Conservation (phyloP, 371 early-diverging fungal species). For the Mucor saturninus region DNA sequence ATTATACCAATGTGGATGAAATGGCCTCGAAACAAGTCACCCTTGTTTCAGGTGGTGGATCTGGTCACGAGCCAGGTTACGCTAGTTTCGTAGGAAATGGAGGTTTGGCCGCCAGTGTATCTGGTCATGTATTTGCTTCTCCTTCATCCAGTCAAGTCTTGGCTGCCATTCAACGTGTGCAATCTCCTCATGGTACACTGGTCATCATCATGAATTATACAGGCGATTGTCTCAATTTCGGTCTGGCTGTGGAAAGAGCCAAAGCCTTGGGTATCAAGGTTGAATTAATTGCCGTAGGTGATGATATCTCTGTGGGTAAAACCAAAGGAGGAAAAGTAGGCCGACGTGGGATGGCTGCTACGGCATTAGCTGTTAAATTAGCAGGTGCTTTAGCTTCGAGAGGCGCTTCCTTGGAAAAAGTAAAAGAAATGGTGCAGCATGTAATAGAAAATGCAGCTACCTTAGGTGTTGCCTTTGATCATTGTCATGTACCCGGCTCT, state of each 20-base stretch:
- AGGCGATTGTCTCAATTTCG: slow-evolving; percentile 82
- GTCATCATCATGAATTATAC: slow-evolving; percentile 89
- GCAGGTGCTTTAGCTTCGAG: slow-evolving; percentile 72
- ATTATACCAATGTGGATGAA: slow-evolving; percentile 52
- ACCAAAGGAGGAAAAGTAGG: slow-evolving; percentile 71
- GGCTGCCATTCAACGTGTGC: slow-evolving; percentile 67
- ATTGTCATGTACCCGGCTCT: slow-evolving; percentile 74
- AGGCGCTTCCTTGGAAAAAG: slow-evolving; percentile 63
- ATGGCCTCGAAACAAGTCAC: slow-evolving; percentile 70
- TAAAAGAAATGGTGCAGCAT: slow-evolving; percentile 57
- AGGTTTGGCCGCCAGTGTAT: slow-evolving; percentile 74
- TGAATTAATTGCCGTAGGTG: slow-evolving; percentile 76
- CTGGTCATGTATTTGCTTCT: slow-evolving; percentile 86
- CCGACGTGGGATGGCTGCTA: slow-evolving; percentile 81
- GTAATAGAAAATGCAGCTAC: slow-evolving; percentile 68
- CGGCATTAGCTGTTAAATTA: slow-evolving; percentile 78
- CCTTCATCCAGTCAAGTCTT: slow-evolving; percentile 78
- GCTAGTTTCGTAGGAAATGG: slow-evolving; percentile 77
- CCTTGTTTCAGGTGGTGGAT: slow-evolving; percentile 81
- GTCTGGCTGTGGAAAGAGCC: slow-evolving; percentile 78
- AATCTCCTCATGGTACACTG: slow-evolving; percentile 70
- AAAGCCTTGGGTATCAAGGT: slow-evolving; percentile 72
- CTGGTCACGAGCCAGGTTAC: slow-evolving; percentile 87
- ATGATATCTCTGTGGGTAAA: slow-evolving; percentile 78
- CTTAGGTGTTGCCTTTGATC: slow-evolving; percentile 77